Conservation (phyloP, 2,329 filamentous ascomycete species). For the Seiridium cupressi region DNA sequence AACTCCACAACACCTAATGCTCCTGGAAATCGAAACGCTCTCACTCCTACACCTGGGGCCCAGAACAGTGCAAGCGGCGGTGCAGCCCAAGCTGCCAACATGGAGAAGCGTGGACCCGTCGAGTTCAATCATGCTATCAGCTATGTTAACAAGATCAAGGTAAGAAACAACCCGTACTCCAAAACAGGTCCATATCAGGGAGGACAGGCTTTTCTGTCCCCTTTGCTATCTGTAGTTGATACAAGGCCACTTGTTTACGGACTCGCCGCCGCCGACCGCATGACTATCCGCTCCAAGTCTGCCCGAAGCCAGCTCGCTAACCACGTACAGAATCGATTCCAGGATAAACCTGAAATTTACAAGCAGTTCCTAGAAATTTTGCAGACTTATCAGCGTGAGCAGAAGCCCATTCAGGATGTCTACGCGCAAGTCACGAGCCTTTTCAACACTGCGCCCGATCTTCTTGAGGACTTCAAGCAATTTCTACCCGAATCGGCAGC, state of each 20-base stretch:
- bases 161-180: constrained; percentile 29
- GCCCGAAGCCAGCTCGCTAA: constrained; percentile 4
- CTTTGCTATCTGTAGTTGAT: too few relatives aligned
- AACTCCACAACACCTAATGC: constrained; percentile 37
- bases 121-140: constrained; percentile 99
- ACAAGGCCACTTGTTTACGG: too few relatives aligned
- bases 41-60: constrained; percentile 58
- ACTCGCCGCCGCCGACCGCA: neutral
- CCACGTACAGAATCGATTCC: constrained; percentile 78
- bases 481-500: constrained; percentile 86
- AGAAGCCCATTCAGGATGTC: constrained; percentile 97
- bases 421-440: constrained; percentile 94
- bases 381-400: constrained; percentile 96
- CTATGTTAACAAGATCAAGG: constrained; percentile 99
- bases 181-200: neutral
- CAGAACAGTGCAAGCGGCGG: constrained; percentile 62
- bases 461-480: constrained; percentile 97
- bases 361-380: constrained; percentile 98
- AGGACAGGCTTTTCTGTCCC: too few relatives aligned
- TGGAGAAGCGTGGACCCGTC: constrained; percentile 89
- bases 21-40: constrained; percentile 49
- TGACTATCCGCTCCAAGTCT: constrained; percentile 2
- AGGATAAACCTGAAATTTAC: constrained; percentile 96
- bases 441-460: constrained; percentile 89
- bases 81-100: constrained; percentile 55